Evolutionary conservation across 78 protist genomes (phyloP).

Genomic region (Speleostelium caveatum): DNA sequence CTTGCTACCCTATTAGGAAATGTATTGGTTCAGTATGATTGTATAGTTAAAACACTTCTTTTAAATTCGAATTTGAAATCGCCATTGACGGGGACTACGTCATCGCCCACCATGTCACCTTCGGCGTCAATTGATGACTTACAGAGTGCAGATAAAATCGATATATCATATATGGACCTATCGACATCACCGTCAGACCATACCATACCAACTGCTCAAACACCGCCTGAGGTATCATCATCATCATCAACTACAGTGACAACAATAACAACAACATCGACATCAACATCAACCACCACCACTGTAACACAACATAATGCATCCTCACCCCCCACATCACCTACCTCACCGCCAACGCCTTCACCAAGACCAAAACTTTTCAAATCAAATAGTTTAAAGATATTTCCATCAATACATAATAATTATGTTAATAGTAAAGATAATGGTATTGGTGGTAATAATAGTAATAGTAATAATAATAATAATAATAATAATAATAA

Average conservation of each 20-base stretch:
- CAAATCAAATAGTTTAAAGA: no score
- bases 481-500: background rate
- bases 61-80: background rate
- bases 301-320: background rate
- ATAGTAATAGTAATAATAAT: background rate
- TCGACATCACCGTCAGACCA: no score
- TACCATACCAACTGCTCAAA: no score
- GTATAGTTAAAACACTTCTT: no score
- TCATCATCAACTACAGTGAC: no score
- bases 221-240: constrained; percentile 4
- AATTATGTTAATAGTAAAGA: background rate
- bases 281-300: background rate
- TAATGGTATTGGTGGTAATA: background rate
- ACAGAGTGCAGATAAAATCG: background rate
- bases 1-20: constrained; percentile 21
- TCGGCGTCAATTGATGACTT: background rate
- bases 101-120: background rate
- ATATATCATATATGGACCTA: background rate
- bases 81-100: background rate
- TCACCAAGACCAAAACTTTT: no score
- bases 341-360: no score
- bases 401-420: no score
- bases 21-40: constrained; percentile 47
- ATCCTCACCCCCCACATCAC: no score
- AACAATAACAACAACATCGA: background rate